These are phyloP conservation scores for Berberis vulgaris DNA, from an alignment of 164 flowering plant genomes.

Conservation along the genomic window DNA sequence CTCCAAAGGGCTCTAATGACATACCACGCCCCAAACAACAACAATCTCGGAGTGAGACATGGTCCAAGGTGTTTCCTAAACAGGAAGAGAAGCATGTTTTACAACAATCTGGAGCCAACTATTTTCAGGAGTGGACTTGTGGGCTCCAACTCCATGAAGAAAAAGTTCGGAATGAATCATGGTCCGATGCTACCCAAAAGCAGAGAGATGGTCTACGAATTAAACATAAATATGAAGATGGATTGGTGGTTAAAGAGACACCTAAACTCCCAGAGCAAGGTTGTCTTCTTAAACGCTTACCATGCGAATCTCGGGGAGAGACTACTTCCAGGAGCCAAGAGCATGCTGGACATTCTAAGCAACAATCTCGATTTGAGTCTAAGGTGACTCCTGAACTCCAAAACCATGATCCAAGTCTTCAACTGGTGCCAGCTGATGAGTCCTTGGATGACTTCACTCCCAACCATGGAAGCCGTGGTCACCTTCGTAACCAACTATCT, in stretches of 20 bases:
- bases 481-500: too few relatives aligned
- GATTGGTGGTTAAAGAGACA: conserved; percentile 6
- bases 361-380: neutral
- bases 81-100: too few relatives aligned
- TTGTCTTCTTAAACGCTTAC: neutral
- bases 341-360: neutral
- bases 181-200: conserved; percentile 2
- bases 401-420: neutral
- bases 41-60: neutral
- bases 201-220: neutral
- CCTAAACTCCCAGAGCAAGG: conserved; percentile 5
- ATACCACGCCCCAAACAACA: neutral
- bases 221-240: neutral
- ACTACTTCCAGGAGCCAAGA: neutral
- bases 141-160: neutral
- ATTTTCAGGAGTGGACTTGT: neutral
- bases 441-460: too few relatives aligned
- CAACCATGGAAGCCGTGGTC: too few relatives aligned
- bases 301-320: too few relatives aligned
- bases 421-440: too few relatives aligned
- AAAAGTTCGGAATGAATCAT: conserved; percentile 1
- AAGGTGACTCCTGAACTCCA: neutral
- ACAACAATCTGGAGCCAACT: neutral
- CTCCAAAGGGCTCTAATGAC: too few relatives aligned
- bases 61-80: too few relatives aligned